phyloP scores from a whole-genome alignment of 306 rosid genomes.

The Leucaena leucocephala region DNA sequence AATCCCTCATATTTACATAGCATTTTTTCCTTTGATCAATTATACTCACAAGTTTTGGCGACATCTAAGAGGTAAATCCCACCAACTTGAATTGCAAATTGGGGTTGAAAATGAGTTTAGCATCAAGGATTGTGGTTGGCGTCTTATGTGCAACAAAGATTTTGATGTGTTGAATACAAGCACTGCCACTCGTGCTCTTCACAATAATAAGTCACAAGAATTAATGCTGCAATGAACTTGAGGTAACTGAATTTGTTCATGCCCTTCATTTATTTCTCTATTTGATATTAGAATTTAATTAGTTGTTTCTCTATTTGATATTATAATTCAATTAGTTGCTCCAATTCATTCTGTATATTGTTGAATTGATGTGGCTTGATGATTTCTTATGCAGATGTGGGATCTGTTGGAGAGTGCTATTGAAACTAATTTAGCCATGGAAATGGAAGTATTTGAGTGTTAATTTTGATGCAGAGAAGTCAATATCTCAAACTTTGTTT shows the following conservation, averaged over 20 bases:
- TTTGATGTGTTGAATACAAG: background rate
- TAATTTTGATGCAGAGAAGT: too few relatives aligned
- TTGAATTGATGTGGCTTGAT: background rate
- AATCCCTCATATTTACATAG: conserved; percentile 6
- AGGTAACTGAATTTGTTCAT: background rate
- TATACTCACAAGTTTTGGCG: background rate
- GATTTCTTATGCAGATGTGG: background rate
- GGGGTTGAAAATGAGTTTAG: background rate
- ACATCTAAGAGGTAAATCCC: background rate
- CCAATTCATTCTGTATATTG: background rate
- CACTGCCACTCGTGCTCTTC: background rate
- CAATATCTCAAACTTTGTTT: too few relatives aligned
- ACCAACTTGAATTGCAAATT: background rate
- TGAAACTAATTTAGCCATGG: background rate
- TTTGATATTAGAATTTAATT: background rate
- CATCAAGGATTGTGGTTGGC: conserved; percentile 9
- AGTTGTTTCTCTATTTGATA: background rate
- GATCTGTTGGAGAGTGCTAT: background rate
- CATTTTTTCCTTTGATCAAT: background rate
- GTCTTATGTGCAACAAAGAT: background rate
- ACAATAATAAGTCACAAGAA: background rate
- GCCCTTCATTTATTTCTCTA: background rate
- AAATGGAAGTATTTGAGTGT: background rate
- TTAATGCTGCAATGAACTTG: background rate
- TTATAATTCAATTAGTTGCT: background rate